Evolutionary conservation across 257 asterid genomes (phyloP).

Genomic region (Penstemon davidsonii): DNA sequence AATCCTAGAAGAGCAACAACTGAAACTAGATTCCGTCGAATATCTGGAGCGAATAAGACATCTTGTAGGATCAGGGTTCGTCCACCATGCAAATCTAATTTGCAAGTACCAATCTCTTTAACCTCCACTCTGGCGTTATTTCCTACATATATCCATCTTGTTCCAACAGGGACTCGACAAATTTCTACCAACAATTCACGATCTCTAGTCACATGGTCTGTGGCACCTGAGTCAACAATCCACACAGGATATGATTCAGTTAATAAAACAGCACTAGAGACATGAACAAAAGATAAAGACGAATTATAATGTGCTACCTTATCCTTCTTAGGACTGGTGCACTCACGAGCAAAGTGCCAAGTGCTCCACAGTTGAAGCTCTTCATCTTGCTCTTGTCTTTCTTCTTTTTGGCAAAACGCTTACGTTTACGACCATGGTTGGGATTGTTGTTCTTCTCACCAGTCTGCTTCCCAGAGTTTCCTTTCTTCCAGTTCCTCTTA

Average conservation of each 20-base stretch:
- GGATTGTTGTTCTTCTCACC: too few relatives aligned
- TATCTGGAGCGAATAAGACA: not conserved
- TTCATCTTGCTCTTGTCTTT: not conserved
- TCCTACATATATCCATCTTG: slow-evolving; percentile 16
- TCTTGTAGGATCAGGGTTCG: not conserved
- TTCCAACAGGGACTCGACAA: not conserved
- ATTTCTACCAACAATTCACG: too few relatives aligned
- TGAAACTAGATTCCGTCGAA: not conserved
- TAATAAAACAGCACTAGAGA: not conserved
- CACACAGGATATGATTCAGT: not conserved
- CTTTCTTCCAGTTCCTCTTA: not conserved
- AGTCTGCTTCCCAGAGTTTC: not conserved
- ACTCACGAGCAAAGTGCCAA: not conserved
- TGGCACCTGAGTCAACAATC: too few relatives aligned
- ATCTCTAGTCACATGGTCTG: too few relatives aligned
- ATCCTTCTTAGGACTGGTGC: not conserved
- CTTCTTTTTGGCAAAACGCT: not conserved
- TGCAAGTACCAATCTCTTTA: not conserved
- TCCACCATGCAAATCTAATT: not conserved
- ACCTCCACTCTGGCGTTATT: not conserved
- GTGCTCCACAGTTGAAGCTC: not conserved
- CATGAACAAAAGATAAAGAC: not conserved
- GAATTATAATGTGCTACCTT: not conserved
- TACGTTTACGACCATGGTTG: too few relatives aligned
- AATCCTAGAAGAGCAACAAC: not conserved